Evolutionary conservation across 306 rosid species (phyloP).

Genomic region (Geum urbanum): DNA sequence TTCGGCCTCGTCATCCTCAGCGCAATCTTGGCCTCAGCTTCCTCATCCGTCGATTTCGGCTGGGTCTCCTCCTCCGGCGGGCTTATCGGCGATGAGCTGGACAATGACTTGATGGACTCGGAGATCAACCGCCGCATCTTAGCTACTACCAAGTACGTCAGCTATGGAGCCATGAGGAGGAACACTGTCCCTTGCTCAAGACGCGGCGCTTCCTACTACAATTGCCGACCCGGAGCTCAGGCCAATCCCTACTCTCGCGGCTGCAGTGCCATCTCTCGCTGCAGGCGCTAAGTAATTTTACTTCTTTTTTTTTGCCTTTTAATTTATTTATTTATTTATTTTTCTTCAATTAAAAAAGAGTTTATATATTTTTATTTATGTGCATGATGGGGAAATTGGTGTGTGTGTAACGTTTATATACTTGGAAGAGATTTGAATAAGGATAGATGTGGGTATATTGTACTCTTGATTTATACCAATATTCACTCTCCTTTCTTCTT

Average conservation of each 20-base stretch:
- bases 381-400: background rate
- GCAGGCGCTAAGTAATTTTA: constrained; percentile 57
- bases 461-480: background rate
- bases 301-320: background rate
- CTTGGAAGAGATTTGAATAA: constrained; percentile 17
- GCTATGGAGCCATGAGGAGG: constrained; percentile 95
- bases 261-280: constrained; percentile 75
- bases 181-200: constrained; percentile 86
- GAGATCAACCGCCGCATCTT: constrained; percentile 81
- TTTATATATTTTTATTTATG: constrained; percentile 2
- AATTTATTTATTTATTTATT: background rate
- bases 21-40: constrained; percentile 42
- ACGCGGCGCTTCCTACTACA: constrained; percentile 95
- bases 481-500: background rate
- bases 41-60: constrained; percentile 44
- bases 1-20: constrained; percentile 26
- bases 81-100: constrained; percentile 37
- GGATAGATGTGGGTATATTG: background rate
- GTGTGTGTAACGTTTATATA: constrained; percentile 4
- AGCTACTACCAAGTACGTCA: constrained; percentile 58
- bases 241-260: constrained; percentile 92
- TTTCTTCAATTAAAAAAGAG: background rate
- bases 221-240: constrained; percentile 84
- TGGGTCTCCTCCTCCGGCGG: constrained; percentile 61
- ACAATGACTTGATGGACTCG: constrained; percentile 61